A percentile compares a stretch with the other conserved stretches of the same genome.
Conservation (phyloP, 306 rosid genomes). For the Dicorynia guianensis region DNA sequence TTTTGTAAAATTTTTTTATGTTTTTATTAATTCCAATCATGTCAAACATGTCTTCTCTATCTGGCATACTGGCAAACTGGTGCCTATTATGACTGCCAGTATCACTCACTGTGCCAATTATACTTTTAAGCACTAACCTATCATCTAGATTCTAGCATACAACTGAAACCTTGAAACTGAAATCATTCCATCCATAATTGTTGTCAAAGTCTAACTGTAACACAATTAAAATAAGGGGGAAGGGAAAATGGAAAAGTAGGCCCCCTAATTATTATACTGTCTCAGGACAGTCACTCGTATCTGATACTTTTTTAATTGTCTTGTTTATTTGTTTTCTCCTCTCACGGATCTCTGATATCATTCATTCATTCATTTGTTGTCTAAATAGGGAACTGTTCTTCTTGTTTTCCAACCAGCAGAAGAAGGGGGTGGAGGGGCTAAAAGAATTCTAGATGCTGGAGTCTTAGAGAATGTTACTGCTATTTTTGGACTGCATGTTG, state of each 20-base stretch:
- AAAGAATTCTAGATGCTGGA: slow-evolving; percentile 68
- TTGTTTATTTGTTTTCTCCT: slow-evolving; percentile 23
- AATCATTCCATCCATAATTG: slow-evolving; percentile 11
- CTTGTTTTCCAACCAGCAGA: slow-evolving; percentile 98
- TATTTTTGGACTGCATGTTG: slow-evolving; percentile 77
- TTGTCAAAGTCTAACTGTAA: slow-evolving; percentile 3
- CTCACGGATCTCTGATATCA: slow-evolving; percentile 23
- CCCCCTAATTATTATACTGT: slow-evolving; percentile 12
- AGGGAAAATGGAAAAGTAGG: not conserved
- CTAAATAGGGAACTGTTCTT: slow-evolving; percentile 77
- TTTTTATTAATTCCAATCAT: slow-evolving; percentile 1
- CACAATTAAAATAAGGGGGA: slow-evolving; percentile 6
- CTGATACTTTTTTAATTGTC: not conserved
- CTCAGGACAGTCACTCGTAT: slow-evolving; percentile 1
- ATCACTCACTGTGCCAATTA: slow-evolving; percentile 10
- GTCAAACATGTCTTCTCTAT: slow-evolving; percentile 20
- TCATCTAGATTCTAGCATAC: slow-evolving; percentile 27
- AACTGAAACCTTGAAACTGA: not conserved
- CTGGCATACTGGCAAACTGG: not conserved
- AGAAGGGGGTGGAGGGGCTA: slow-evolving; percentile 92
- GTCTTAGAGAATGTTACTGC: slow-evolving; percentile 67
- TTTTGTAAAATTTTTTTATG: not conserved
- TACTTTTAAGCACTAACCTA: not conserved
- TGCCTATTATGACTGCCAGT: not conserved
- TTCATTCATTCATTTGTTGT: slow-evolving; percentile 32